Percentiles rank a stretch among this genome's conserved stretches.
These are phyloP conservation scores for Quercus phellos DNA, from an alignment of 331 rosid species.

Conservation along the genomic window DNA sequence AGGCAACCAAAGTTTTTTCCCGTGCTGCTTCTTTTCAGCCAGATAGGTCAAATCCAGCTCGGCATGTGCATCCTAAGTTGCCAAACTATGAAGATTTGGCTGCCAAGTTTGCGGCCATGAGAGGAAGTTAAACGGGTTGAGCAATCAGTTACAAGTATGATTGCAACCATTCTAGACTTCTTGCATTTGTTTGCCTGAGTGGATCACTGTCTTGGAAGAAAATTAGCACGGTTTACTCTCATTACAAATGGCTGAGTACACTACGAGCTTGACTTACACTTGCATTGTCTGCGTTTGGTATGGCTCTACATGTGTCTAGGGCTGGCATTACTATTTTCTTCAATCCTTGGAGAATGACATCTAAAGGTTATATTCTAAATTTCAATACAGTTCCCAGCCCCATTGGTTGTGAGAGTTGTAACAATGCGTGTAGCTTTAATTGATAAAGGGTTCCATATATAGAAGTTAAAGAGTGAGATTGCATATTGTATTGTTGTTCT, in stretches of 20 bases:
- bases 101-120: slow-evolving; percentile 77
- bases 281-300: not conserved
- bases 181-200: slow-evolving; percentile 9
- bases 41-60: slow-evolving; percentile 53
- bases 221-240: slow-evolving; percentile 9
- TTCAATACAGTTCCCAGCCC: not conserved
- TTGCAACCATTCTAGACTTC: slow-evolving; percentile 17
- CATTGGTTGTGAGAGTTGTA: slow-evolving; percentile 22
- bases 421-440: slow-evolving; percentile 15
- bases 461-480: slow-evolving; percentile 9
- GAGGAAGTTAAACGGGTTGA: slow-evolving; percentile 46
- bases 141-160: slow-evolving; percentile 14
- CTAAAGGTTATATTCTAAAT: slow-evolving; percentile 14
- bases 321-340: not conserved
- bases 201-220: slow-evolving; percentile 5
- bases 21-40: slow-evolving; percentile 91
- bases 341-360: not conserved
- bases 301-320: not conserved
- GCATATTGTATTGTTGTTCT: not conserved
- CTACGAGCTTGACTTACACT: slow-evolving; percentile 1
- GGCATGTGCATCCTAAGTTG: slow-evolving; percentile 89
- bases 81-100: slow-evolving; percentile 90
- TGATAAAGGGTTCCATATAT: not conserved
- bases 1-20: slow-evolving; percentile 50
- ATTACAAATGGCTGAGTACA: slow-evolving; percentile 9